Percentiles rank a stretch among this genome's conserved stretches.
These are phyloP conservation scores for Tricholoma matsutake DNA, from an alignment of 768 basidiomycete genomes.

Conservation along the genomic window DNA sequence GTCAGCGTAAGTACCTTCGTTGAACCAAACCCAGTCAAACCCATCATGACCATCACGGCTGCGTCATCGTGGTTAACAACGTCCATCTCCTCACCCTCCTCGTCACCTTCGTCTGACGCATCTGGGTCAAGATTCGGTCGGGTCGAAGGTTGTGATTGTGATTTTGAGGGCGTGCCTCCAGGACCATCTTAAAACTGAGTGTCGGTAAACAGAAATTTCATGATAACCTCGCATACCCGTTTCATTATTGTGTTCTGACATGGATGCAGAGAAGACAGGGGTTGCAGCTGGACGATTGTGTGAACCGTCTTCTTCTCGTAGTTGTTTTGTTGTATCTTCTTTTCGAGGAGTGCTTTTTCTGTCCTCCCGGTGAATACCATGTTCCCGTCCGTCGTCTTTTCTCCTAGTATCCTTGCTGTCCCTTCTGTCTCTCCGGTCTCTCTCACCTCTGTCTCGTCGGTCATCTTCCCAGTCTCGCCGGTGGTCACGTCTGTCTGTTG, in stretches of 20 bases:
- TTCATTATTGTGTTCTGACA: conserved; percentile 7
- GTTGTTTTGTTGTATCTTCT: conserved; percentile 13
- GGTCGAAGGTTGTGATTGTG: conserved; percentile 8
- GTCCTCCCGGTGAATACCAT: conserved; percentile 17
- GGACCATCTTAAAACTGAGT: not conserved
- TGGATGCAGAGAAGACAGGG: conserved; percentile 2
- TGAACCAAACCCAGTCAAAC: conserved; percentile 79
- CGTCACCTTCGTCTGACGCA: conserved; percentile 31
- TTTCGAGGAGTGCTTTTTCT: conserved; percentile 21
- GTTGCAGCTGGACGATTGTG: conserved; percentile 12
- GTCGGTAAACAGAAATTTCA: not conserved
- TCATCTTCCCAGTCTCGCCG: conserved; percentile 40
- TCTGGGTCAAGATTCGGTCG: conserved; percentile 41
- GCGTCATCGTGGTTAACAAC: conserved; percentile 64
- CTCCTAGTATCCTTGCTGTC: conserved; percentile 20
- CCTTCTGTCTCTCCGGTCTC: conserved; percentile 34
- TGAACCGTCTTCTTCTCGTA: conserved; percentile 7
- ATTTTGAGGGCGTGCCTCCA: not conserved
- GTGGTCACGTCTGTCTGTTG: conserved; percentile 36
- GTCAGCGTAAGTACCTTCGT: conserved; percentile 66
- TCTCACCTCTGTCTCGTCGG: conserved; percentile 37
- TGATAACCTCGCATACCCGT: conserved; percentile 1
- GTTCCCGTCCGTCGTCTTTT: conserved; percentile 20
- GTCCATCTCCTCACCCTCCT: conserved; percentile 52
- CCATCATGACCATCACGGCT: conserved; percentile 90